Percentiles rank a stretch among this genome's conserved stretches.
Evolutionary conservation across 345 rosid genomes (phyloP).

Genomic region (Lagerstroemia speciosa): DNA sequence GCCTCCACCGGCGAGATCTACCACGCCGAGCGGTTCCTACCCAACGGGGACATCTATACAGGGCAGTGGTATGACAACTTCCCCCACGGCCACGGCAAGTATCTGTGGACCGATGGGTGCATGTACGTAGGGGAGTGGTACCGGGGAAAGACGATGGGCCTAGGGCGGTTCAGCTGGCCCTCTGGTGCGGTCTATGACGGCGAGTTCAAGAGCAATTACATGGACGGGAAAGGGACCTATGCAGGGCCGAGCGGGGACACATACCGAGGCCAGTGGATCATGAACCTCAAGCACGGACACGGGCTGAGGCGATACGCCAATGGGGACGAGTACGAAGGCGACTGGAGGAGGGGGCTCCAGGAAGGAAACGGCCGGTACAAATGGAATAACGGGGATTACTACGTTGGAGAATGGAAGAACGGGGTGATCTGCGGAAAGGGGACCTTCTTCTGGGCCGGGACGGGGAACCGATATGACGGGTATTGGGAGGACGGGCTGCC

Average conservation of each 20-base stretch:
- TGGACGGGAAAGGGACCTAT: slow-evolving; percentile 80
- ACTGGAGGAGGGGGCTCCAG: slow-evolving; percentile 73
- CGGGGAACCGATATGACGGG: slow-evolving; percentile 63
- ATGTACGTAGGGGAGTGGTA: slow-evolving; percentile 83
- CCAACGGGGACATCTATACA: slow-evolving; percentile 79
- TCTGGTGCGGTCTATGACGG: slow-evolving; percentile 84
- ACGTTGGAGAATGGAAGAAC: slow-evolving; percentile 72
- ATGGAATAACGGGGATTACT: slow-evolving; percentile 54
- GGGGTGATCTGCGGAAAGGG: slow-evolving; percentile 65
- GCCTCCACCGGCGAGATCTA: slow-evolving; percentile 28
- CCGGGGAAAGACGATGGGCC: slow-evolving; percentile 73
- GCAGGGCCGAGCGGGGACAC: slow-evolving; percentile 49
- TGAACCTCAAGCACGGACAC: slow-evolving; percentile 84
- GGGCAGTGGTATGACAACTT: slow-evolving; percentile 84
- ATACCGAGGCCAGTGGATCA: slow-evolving; percentile 76
- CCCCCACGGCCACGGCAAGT: slow-evolving; percentile 80
- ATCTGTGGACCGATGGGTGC: slow-evolving; percentile 88
- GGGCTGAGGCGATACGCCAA: slow-evolving; percentile 49
- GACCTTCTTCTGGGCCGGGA: slow-evolving; percentile 49
- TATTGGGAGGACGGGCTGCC: slow-evolving; percentile 81
- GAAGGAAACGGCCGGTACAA: slow-evolving; percentile 75
- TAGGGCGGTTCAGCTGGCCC: slow-evolving; percentile 87
- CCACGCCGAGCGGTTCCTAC: slow-evolving; percentile 57
- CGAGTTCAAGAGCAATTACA: slow-evolving; percentile 81
- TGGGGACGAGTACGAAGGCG: slow-evolving; percentile 84